These are phyloP conservation scores for Panicum virgatum DNA, from an alignment of 202 grass and related monocot species.

Conservation along the genomic window DNA sequence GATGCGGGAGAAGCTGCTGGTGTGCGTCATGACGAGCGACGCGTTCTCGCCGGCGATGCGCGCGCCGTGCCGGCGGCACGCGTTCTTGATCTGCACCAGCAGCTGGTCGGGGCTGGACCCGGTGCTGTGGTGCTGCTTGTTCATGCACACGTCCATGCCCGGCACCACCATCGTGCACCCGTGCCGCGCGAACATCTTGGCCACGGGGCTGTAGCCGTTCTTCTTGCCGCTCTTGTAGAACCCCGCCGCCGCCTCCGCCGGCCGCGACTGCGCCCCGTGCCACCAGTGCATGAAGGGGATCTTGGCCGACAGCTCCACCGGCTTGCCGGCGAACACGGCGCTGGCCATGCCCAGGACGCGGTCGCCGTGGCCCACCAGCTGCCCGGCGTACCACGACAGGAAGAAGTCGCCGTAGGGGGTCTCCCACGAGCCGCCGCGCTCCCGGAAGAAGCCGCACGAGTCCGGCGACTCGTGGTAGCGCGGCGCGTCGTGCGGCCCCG, in stretches of 20 bases:
- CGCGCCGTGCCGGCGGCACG: slow-evolving; percentile 52
- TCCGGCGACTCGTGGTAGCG: slow-evolving; percentile 57
- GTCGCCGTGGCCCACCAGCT: slow-evolving; percentile 66
- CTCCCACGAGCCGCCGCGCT: slow-evolving; percentile 67
- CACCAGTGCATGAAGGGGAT: slow-evolving; percentile 71
- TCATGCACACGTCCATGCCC: slow-evolving; percentile 65
- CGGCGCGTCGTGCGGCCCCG: slow-evolving; percentile 63
- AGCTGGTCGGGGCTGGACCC: slow-evolving; percentile 63
- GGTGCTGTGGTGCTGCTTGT: slow-evolving; percentile 47
- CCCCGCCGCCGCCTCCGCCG: slow-evolving; percentile 65
- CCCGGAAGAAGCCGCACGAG: slow-evolving; percentile 60
- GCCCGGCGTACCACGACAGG: slow-evolving; percentile 82
- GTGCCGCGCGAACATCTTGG: slow-evolving; percentile 59
- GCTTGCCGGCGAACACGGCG: slow-evolving; percentile 49
- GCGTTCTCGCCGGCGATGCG: slow-evolving; percentile 75
- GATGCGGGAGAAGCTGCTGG: slow-evolving; percentile 54
- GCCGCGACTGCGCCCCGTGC: slow-evolving; percentile 58
- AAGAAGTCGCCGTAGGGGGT: slow-evolving; percentile 79
- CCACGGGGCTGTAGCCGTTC: slow-evolving; percentile 73
- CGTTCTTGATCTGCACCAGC: slow-evolving; percentile 61
- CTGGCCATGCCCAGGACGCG: slow-evolving; percentile 52
- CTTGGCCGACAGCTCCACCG: slow-evolving; percentile 63
- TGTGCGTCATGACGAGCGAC: slow-evolving; percentile 42
- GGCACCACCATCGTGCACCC: slow-evolving; percentile 62
- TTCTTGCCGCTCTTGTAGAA: slow-evolving; percentile 59